Conservation (phyloP, 2,329 filamentous ascomycete species). For the Lithohypha guttulata region DNA sequence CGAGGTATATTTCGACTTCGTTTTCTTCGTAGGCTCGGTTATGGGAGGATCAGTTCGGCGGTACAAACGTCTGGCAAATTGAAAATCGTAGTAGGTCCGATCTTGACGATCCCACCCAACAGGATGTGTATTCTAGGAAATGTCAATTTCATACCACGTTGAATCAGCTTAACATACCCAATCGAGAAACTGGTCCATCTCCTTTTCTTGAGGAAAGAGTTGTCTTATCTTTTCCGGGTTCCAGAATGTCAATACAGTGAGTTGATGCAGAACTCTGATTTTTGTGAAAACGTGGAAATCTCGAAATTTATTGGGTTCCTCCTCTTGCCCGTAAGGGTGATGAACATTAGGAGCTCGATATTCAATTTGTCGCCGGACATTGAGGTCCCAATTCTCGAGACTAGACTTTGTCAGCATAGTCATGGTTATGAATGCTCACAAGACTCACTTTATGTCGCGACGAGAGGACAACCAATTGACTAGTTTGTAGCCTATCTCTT, state of each 20-base stretch:
- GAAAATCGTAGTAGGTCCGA: conserved; percentile 77
- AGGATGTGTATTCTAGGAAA: conserved; percentile 34
- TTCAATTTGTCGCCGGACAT: conserved; percentile 76
- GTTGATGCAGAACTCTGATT: conserved; percentile 67
- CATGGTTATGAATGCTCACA: conserved; percentile 2
- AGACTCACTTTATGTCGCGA: conserved; percentile 73
- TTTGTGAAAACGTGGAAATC: conserved; percentile 77
- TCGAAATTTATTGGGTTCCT: conserved; percentile 61
- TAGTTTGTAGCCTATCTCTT: conserved; percentile 72
- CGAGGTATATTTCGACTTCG: conserved; percentile 47
- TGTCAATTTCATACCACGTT: conserved; percentile 10
- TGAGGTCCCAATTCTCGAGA: conserved; percentile 81
- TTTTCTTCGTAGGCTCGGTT: conserved; percentile 44
- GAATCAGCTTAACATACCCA: conserved; percentile 51
- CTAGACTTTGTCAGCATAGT: conserved; percentile 38
- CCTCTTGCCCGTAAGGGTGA: conserved; percentile 78
- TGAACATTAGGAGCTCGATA: conserved; percentile 59
- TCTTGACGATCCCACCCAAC: conserved; percentile 78
- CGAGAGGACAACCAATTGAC: conserved; percentile 92
- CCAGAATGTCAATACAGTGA: conserved; percentile 80
- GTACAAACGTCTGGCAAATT: conserved; percentile 90
- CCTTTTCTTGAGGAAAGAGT: conserved; percentile 68
- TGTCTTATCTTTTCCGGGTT: conserved; percentile 80
- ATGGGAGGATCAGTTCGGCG: conserved; percentile 66
- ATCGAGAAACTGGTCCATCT: conserved; percentile 59